phyloP scores from a whole-genome alignment of 1,139 yeast genomes.

The Blastobotrys apis region DNA sequence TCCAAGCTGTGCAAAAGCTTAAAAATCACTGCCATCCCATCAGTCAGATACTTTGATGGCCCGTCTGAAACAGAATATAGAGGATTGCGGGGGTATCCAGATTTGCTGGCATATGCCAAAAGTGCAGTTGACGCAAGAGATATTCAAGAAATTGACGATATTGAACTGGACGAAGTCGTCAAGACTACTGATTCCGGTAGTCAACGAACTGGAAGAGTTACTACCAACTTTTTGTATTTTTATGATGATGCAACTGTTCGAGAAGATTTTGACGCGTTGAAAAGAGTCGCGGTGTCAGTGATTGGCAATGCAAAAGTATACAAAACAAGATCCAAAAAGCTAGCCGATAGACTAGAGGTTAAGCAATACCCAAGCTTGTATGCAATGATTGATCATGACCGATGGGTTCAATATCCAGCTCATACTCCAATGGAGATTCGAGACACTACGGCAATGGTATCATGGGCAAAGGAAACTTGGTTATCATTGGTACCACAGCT shows the following conservation, averaged over 20 bases:
- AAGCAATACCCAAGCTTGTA: constrained; percentile 33
- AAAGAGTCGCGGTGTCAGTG: constrained; percentile 33
- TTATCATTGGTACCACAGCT: constrained; percentile 37
- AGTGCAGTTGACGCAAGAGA: constrained; percentile 30
- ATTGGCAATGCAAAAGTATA: constrained; percentile 35
- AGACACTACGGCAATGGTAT: constrained; percentile 28
- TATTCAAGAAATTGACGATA: constrained; percentile 28
- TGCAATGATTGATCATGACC: constrained; percentile 27
- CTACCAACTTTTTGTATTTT: constrained; percentile 34
- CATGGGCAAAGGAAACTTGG: constrained; percentile 37
- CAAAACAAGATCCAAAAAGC: constrained; percentile 31
- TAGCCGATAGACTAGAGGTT: constrained; percentile 31
- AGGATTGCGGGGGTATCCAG: constrained; percentile 35
- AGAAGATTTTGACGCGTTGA: constrained; percentile 41
- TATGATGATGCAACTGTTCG: constrained; percentile 37
- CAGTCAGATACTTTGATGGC: constrained; percentile 34
- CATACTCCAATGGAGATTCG: constrained; percentile 35
- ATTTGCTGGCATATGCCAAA: constrained; percentile 33
- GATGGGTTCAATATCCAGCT: constrained; percentile 29
- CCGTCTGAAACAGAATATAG: constrained; percentile 31
- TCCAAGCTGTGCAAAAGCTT: constrained; percentile 34
- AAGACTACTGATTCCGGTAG: constrained; percentile 12
- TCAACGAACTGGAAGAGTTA: constrained; percentile 14
- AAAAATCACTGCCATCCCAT: constrained; percentile 31
- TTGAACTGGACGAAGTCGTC: constrained; percentile 25